These are phyloP conservation scores for Somion occarium DNA, from an alignment of 1,284 basidiomycete species.

Conservation along the genomic window DNA sequence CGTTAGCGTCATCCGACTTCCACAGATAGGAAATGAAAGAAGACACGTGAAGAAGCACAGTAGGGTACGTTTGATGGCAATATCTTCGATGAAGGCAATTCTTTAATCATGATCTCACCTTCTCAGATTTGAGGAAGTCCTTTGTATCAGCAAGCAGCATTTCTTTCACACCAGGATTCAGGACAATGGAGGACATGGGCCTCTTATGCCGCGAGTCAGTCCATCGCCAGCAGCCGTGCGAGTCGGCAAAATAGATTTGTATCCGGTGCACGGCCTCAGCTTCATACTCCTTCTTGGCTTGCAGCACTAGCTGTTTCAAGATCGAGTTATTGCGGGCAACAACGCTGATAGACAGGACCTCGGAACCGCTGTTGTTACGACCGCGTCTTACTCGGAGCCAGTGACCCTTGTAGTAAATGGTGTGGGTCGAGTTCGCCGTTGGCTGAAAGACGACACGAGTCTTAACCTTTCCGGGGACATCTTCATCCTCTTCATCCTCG, in stretches of 20 bases:
- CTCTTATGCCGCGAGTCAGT: constrained; percentile 79
- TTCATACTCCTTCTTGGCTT: constrained; percentile 83
- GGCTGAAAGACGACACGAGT: constrained; percentile 82
- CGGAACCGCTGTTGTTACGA: constrained; percentile 58
- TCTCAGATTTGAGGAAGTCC: constrained; percentile 77
- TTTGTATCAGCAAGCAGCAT: constrained; percentile 76
- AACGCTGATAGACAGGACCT: constrained; percentile 74
- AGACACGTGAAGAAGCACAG: neutral
- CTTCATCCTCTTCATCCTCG: constrained; percentile 48
- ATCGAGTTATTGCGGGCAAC: constrained; percentile 76
- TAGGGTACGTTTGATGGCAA: neutral
- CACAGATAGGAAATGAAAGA: neutral
- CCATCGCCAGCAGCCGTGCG: constrained; percentile 82
- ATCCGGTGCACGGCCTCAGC: constrained; percentile 78
- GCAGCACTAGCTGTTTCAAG: constrained; percentile 79
- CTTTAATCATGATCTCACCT: constrained; percentile 36
- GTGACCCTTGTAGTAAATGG: constrained; percentile 76
- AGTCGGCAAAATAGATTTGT: constrained; percentile 82
- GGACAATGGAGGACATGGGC: constrained; percentile 73
- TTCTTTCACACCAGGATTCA: constrained; percentile 80
- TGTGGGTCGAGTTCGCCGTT: constrained; percentile 77
- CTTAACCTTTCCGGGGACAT: constrained; percentile 59
- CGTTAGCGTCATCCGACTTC: constrained; percentile 14
- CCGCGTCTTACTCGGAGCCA: constrained; percentile 71
- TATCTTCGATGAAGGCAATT: neutral